These are phyloP conservation scores for Pilatotrama ljubarskyi DNA, from an alignment of 768 basidiomycete genomes.

Conservation along the genomic window DNA sequence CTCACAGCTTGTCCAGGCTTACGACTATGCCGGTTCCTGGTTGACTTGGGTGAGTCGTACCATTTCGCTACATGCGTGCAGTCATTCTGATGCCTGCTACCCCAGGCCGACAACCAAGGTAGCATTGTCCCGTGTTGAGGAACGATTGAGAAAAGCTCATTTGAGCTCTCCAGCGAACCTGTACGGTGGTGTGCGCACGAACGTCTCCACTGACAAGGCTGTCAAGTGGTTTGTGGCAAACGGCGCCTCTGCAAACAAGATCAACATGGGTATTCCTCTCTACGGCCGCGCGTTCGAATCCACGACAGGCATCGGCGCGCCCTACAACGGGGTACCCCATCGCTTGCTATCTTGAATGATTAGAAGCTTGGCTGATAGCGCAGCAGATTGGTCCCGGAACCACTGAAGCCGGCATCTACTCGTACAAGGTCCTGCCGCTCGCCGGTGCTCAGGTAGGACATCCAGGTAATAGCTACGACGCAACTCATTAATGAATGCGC, in stretches of 20 bases:
- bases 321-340: constrained; percentile 64
- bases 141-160: not conserved
- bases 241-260: constrained; percentile 66
- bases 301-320: constrained; percentile 62
- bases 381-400: constrained; percentile 69
- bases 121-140: too few species aligned
- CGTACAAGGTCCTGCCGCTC: constrained; percentile 72
- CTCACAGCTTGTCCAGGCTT: constrained; percentile 43
- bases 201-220: constrained; percentile 69
- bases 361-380: not conserved
- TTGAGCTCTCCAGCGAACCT: constrained; percentile 48
- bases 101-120: constrained; percentile 47
- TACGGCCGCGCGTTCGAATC: constrained; percentile 79
- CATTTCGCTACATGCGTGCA: not conserved
- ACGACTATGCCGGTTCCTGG: constrained; percentile 83
- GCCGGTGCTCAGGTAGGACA: constrained; percentile 28
- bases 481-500: not conserved
- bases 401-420: constrained; percentile 69
- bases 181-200: constrained; percentile 62
- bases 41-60: constrained; percentile 31
- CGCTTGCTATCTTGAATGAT: not conserved
- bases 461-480: not conserved
- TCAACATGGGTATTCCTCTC: constrained; percentile 76
- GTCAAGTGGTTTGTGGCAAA: constrained; percentile 57
- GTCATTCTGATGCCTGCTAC: not conserved